Base-by-base conservation (phyloP, 768 basidiomycete genomes). In the Hygrocybe punicea region DNA sequence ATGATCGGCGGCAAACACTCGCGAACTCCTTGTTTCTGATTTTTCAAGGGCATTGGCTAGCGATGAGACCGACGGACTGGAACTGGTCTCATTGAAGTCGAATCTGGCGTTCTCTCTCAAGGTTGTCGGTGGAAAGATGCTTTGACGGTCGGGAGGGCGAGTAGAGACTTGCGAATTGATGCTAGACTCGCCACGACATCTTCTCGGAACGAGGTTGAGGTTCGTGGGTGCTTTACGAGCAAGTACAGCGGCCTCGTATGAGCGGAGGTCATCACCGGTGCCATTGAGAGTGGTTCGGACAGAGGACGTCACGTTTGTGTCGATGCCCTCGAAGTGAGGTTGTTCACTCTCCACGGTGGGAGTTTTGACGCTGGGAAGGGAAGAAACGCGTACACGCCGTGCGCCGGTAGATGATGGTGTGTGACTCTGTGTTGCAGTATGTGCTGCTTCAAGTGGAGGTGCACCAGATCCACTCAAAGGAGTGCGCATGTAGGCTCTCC, bases 191-290 rank as follows among this genome's bases (percentile, higher is more conserved):
- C 46, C 19, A 33, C 11, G 29, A 53, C 58, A 58, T 69, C 69
- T 68, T 66, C 74, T 76, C 47, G 81, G 79, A 11, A 78, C 76
- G 24, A 88, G 69, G 60, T 80, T 85, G 39, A 89, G 67, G 56
- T 75, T 79, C 56, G 81, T 78, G 1, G 85, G 81, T 19, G 86
- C 76, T 65, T 80, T 84, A 51, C 86, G 76, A 33, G 89, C 87
- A 53, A 89, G 69, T 14, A 91, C 84, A 4, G 89, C 89, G 40
- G 86, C 86, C 65, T 89, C 86, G 57, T 91, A 91, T 56, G 81
- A 81, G 57, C 79, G 74, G 59, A 91, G 60, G 62, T 91, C 89
- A 13, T 91, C 89, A 42, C 75, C 65, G 37, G 74, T 73, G 6
- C 66, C 78, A 52, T 81, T 77, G 42, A 76, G 53, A 25, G 78